Evolutionary conservation across 441 rosid species (phyloP), one percentile per base, ranked within the genome.

Genomic region (Dalechampia spathulata): DNA sequence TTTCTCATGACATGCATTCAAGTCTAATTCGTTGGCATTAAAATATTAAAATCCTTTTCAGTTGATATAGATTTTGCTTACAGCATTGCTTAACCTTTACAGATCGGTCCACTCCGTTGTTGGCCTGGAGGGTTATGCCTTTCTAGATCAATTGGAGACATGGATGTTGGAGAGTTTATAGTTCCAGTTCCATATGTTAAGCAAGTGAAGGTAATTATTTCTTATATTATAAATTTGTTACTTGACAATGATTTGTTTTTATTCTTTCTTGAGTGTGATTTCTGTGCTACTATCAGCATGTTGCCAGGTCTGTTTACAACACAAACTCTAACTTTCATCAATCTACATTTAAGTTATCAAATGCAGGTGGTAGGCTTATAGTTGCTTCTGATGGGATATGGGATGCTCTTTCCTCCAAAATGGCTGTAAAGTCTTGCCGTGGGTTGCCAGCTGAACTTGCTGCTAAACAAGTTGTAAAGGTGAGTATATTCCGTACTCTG

Each of bases 81-180:
- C 36, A 20, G 2, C 1, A 52, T 21, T 39, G 51, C 49, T 16
- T n/a, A 41, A 68, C 54, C n/a, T 22, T 30, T 53, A 28, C 70
- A 90, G 96, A 76, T 86, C 57, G 96, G 98, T 48, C 96, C 98
- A 22, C 75, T 88, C 25, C 81, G 95, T 17, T 91, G 98, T 61
- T 91, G 96, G 93, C 96, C 95, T 1, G 98, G 96, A 58, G 96
- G 96, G 42, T 72, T 87, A 47, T 91, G 96, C 67, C 95, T 91
- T 70, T 88, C 96, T 20, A 75, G 98, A 70, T 91, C 98, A 45
- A 91, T 91, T 20, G 98, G 96, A 17, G 96, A 86, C 71, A 79
- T 76, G 81, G 96, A 91, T 75, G 95, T 87, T 4, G 98, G 98
- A n/a, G 96, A 91, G 79, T 87, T 78, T 47, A 86, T 87, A 55